Base-by-base conservation (phyloP, 2,329 filamentous ascomycete genomes). In the Fusarium secorum region DNA sequence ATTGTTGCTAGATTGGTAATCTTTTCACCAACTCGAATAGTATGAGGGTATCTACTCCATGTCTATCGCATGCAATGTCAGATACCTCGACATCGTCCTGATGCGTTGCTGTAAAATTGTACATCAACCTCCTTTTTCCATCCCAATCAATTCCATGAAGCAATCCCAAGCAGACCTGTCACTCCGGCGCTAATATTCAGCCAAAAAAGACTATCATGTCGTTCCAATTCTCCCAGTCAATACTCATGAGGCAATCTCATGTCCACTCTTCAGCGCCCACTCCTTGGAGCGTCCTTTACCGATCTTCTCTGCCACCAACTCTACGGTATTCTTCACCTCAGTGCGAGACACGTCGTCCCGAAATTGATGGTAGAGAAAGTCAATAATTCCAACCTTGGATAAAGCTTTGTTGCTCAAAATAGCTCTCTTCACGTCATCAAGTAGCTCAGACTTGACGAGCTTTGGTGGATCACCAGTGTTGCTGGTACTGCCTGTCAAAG, bases 301-400 rank as follows among this genome's bases (percentile, higher is more conserved):
- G 55, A 77, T 79, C 76, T 80, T 83, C 71, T 81, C 81, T 4
- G 82, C 82, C 38, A 83, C 78, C 45, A 77, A 58, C 58, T 83
- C 82, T 32, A 83, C 66, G 2, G 81, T 83, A 33, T 83, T 83
- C 77, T 82, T 83, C 24, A 83, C 81, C 64, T 83, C 81, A 7
- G 74, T 68, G 28, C 81, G 77, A 24, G 81, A 81, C n/a, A 79
- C 79, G 20, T 68, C 74, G 45, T 79, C 77, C 24, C 78, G 79
- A 44, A 83, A 81, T 60, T 80, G 78, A 38, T 81, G 77, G 41
- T 81, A 82, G 22, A 83, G 74, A 24, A 81, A 77, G 65, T 83
- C 82, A 26, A 83, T 72, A 33, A 83, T 82, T 63, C 81, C 81
- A 28, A 79, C 76, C 53, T 83, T 83, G 52, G 81, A 82, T 14